Conservation (phyloP, 495 filamentous ascomycete genomes). For the Xylaria castorea region DNA sequence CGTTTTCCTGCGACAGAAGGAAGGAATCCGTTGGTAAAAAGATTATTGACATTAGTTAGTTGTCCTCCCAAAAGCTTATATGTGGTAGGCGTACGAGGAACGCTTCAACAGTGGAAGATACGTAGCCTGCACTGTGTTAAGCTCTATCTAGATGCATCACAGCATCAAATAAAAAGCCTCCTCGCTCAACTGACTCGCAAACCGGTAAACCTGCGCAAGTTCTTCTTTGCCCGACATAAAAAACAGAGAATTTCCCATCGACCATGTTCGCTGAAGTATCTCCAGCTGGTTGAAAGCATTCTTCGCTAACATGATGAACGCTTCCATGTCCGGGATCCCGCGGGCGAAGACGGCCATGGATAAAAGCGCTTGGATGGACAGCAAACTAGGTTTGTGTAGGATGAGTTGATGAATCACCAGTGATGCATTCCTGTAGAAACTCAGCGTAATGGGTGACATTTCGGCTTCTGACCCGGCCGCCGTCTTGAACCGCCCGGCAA, state of each 20-base stretch:
- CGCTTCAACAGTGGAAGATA: background rate
- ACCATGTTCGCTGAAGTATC: background rate
- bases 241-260: background rate
- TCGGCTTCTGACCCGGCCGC: slow-evolving; percentile 3
- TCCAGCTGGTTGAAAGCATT: slow-evolving; percentile 8
- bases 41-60: too few species aligned
- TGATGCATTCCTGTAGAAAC: background rate
- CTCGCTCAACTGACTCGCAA: slow-evolving; percentile 7
- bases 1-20: too few species aligned
- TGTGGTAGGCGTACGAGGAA: background rate
- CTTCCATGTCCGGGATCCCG: background rate
- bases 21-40: too few species aligned
- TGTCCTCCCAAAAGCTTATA: too few species aligned
- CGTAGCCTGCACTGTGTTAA: background rate
- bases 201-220: background rate
- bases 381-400: background rate
- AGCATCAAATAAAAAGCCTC: background rate
- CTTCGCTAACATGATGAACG: background rate
- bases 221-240: background rate
- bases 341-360: slow-evolving; percentile 12
- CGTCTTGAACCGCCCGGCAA: slow-evolving; percentile 7
- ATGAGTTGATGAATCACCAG: slow-evolving; percentile 4
- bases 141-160: background rate
- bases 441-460: background rate
- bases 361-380: slow-evolving; percentile 10